phyloP scores from a whole-genome alignment of 352 stramenopile species.

The Phytophthora europaea region DNA sequence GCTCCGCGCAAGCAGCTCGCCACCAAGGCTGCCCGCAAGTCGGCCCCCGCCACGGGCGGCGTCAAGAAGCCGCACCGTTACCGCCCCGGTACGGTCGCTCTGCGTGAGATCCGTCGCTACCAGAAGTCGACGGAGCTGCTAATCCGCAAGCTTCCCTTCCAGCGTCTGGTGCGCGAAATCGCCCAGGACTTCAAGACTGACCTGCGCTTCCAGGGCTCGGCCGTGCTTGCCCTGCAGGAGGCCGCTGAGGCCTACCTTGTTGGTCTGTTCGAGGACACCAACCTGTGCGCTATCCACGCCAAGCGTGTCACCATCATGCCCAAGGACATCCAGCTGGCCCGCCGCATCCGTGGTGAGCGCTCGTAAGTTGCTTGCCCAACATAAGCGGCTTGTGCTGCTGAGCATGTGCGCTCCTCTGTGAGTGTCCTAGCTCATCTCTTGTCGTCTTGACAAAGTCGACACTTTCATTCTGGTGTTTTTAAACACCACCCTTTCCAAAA shows the following conservation, averaged over 20 bases:
- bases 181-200: conserved; percentile 90
- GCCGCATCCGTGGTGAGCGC: conserved; percentile 91
- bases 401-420: conserved; percentile 22
- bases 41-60: conserved; percentile 88
- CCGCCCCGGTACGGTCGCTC: conserved; percentile 85
- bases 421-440: neutral
- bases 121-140: conserved; percentile 98
- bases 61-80: conserved; percentile 94
- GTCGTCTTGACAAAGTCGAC: conserved; percentile 19
- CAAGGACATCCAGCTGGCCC: conserved; percentile 95
- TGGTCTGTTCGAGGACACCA: conserved; percentile 90
- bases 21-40: conserved; percentile 94
- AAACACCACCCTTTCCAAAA: conserved; percentile 58
- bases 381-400: conserved; percentile 82
- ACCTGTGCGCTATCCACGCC: conserved; percentile 94
- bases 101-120: conserved; percentile 97
- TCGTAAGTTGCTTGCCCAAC: conserved; percentile 62
- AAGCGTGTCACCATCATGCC: conserved; percentile 96
- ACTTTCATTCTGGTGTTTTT: conserved; percentile 59
- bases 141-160: conserved; percentile 97
- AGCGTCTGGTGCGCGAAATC: conserved; percentile 94
- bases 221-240: conserved; percentile 89
- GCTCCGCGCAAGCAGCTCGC: conserved; percentile 95
- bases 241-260: conserved; percentile 87
- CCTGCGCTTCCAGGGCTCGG: conserved; percentile 90